Percentiles rank a stretch among this genome's conserved stretches.
Evolutionary conservation across 1,284 basidiomycete species (phyloP).

Genomic region (Cryptococcus sp.): DNA sequence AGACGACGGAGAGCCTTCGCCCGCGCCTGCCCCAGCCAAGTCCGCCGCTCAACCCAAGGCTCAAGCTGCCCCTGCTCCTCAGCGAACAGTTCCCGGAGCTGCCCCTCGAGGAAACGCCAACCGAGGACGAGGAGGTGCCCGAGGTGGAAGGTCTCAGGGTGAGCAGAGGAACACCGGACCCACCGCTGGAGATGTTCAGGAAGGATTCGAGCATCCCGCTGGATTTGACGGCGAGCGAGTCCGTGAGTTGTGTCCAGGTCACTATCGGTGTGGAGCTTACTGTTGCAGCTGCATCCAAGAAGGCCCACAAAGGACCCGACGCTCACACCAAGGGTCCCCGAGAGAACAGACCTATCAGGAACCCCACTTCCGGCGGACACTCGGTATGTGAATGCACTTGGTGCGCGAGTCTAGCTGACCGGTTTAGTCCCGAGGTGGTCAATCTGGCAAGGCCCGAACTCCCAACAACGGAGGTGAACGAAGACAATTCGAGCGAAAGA

Average conservation of each 20-base stretch:
- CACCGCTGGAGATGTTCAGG: slow-evolving; percentile 23
- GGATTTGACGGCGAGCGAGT: slow-evolving; percentile 49
- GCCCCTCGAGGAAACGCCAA: slow-evolving; percentile 27
- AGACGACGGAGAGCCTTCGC: slow-evolving; percentile 43
- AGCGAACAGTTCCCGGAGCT: slow-evolving; percentile 31
- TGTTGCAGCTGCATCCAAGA: slow-evolving; percentile 24
- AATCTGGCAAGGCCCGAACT: slow-evolving; percentile 25
- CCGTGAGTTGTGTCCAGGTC: slow-evolving; percentile 32
- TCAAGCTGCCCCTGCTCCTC: slow-evolving; percentile 21
- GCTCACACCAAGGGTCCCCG: slow-evolving; percentile 45
- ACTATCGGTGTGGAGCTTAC: background rate
- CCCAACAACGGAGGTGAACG: slow-evolving; percentile 35
- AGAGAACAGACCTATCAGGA: slow-evolving; percentile 31
- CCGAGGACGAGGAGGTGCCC: slow-evolving; percentile 27
- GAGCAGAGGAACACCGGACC: slow-evolving; percentile 23
- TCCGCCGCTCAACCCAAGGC: slow-evolving; percentile 18
- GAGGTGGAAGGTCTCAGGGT: slow-evolving; percentile 38
- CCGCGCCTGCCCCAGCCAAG: slow-evolving; percentile 30
- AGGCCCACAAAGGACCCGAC: slow-evolving; percentile 34
- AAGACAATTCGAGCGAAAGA: slow-evolving; percentile 38
- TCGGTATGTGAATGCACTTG: slow-evolving; percentile 5
- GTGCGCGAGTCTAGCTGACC: too few species aligned
- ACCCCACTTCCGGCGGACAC: slow-evolving; percentile 37
- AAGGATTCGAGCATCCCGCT: slow-evolving; percentile 32
- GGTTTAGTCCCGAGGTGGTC: slow-evolving; percentile 22